phyloP scores from a whole-genome alignment of 2,329 filamentous ascomycete species.

The Cercospora nicotianae region DNA sequence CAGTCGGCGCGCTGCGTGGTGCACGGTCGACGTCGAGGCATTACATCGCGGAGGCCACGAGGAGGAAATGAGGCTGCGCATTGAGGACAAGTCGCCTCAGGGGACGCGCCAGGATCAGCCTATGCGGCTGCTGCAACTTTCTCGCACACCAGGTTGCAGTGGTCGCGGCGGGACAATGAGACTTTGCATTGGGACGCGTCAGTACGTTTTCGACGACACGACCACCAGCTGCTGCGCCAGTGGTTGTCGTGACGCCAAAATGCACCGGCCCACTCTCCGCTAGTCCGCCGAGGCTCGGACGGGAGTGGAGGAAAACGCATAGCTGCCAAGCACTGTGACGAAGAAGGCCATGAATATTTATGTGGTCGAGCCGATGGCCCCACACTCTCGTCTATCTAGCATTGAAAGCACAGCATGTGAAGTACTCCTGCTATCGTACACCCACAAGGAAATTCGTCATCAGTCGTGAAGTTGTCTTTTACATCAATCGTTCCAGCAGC shows the following conservation, averaged over 20 bases:
- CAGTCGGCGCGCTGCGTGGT: conserved; percentile 1
- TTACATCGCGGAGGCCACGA: conserved; percentile 1
- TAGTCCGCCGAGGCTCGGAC: background rate
- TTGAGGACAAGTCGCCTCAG: conserved; percentile 11
- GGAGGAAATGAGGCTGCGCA: conserved; percentile 2
- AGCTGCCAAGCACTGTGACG: background rate
- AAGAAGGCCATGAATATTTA: background rate
- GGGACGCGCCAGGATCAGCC: background rate
- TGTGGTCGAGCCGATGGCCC: background rate
- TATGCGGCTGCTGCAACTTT: background rate
- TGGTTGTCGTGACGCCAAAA: background rate
- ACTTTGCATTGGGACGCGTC: conserved; percentile 7
- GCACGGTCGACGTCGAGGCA: conserved; percentile 10
- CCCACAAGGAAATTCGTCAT: background rate
- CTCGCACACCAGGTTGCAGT: background rate
- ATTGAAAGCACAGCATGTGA: background rate
- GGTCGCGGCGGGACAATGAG: background rate
- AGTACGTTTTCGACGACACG: background rate
- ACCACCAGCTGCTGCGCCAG: background rate
- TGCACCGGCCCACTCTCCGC: background rate
- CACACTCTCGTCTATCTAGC: background rate
- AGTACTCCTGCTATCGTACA: background rate
- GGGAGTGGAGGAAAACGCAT: conserved; percentile 2
- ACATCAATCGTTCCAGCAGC: conserved; percentile 5
- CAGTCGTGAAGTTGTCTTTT: background rate